Conservation (phyloP, 306 rosid genomes). For the Acacia melanoxylon region DNA sequence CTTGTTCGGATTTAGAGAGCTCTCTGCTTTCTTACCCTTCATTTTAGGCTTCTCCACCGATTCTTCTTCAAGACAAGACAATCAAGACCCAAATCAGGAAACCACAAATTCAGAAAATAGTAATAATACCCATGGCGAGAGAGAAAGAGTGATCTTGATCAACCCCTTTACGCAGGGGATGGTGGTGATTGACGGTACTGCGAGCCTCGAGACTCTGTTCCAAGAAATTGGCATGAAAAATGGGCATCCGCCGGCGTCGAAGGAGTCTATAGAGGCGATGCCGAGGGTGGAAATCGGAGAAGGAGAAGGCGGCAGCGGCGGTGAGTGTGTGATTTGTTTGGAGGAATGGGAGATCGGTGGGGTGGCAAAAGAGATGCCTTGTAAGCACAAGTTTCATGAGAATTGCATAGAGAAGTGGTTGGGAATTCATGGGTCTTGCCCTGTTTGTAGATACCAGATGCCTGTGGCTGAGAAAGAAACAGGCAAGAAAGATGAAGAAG, state of each 20-base stretch:
- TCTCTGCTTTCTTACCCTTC: slow-evolving; percentile 59
- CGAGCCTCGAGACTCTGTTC: slow-evolving; percentile 54
- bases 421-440: slow-evolving; percentile 75
- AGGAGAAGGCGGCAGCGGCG: slow-evolving; percentile 30
- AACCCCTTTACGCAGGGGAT: slow-evolving; percentile 58
- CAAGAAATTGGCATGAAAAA: slow-evolving; percentile 41
- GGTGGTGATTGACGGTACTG: slow-evolving; percentile 56
- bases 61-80: neutral
- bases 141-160: slow-evolving; percentile 62
- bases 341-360: slow-evolving; percentile 62
- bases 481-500: slow-evolving; percentile 42
- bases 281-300: slow-evolving; percentile 40
- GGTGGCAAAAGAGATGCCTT: slow-evolving; percentile 69
- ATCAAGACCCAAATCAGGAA: slow-evolving; percentile 31
- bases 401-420: slow-evolving; percentile 80
- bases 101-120: neutral
- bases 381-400: slow-evolving; percentile 66
- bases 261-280: slow-evolving; percentile 69
- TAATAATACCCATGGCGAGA: slow-evolving; percentile 2
- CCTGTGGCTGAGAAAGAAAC: slow-evolving; percentile 58
- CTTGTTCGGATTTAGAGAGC: slow-evolving; percentile 41
- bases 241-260: slow-evolving; percentile 75
- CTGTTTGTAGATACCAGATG: slow-evolving; percentile 78
- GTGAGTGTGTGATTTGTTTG: slow-evolving; percentile 76
- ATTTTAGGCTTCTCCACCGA: slow-evolving; percentile 49